phyloP scores from a whole-genome alignment of 2,329 filamentous ascomycete genomes.

The Penicillium brevicompactum region DNA sequence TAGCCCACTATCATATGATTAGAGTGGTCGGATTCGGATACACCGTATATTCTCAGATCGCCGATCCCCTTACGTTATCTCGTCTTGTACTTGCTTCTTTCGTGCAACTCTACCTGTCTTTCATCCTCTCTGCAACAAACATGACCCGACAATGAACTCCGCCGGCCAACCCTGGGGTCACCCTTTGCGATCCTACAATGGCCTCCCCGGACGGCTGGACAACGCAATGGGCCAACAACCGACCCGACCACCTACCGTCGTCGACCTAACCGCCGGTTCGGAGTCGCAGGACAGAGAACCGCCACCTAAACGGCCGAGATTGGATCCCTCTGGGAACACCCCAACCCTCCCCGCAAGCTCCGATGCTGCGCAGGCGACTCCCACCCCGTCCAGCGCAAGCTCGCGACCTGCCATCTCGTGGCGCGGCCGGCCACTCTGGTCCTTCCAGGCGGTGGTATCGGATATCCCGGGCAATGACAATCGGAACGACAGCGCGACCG shows the following conservation, averaged over 20 bases:
- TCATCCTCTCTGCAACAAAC: slow-evolving; percentile 28
- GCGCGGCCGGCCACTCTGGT: slow-evolving; percentile 43
- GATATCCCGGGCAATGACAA: slow-evolving; percentile 33
- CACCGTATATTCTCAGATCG: neutral
- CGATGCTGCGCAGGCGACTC: no score
- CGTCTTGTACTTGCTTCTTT: neutral
- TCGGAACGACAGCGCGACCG: slow-evolving; percentile 21
- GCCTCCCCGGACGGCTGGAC: slow-evolving; percentile 30
- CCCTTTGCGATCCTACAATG: slow-evolving; percentile 35
- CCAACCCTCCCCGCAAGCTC: slow-evolving; percentile 22
- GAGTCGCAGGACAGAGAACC: slow-evolving; percentile 39
- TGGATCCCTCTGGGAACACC: slow-evolving; percentile 33
- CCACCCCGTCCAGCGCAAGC: slow-evolving; percentile 27
- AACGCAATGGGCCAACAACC: slow-evolving; percentile 27
- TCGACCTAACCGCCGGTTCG: slow-evolving; percentile 38
- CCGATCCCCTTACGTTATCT: neutral
- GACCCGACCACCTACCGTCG: slow-evolving; percentile 33
- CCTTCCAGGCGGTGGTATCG: slow-evolving; percentile 40
- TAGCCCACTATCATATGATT: neutral
- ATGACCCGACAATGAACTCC: slow-evolving; percentile 46
- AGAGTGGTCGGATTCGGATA: neutral
- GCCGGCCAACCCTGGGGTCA: slow-evolving; percentile 43
- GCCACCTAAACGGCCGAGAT: slow-evolving; percentile 37
- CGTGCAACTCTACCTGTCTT: neutral
- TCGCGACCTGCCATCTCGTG: slow-evolving; percentile 33